A percentile compares a stretch with the other conserved stretches of the same genome.
These are phyloP conservation scores for Calocera viscosa DNA, from an alignment of 768 basidiomycete species.

Conservation along the genomic window DNA sequence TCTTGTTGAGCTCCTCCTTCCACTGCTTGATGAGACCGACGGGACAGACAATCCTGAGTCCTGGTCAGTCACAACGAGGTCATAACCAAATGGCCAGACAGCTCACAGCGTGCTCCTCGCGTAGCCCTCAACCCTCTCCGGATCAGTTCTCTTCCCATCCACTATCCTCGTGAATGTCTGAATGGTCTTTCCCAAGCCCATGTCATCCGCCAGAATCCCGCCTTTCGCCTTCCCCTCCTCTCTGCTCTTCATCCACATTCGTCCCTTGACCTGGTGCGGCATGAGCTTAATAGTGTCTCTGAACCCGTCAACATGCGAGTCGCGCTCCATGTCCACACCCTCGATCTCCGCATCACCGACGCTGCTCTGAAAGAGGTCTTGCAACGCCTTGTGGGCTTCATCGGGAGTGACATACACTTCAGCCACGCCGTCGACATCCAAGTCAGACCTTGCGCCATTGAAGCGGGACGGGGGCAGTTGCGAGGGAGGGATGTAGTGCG, in stretches of 20 bases:
- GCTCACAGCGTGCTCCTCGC: slow-evolving; percentile 57
- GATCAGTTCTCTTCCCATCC: slow-evolving; percentile 58
- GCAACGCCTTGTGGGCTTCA: slow-evolving; percentile 66
- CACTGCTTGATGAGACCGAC: slow-evolving; percentile 82
- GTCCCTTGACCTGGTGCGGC: slow-evolving; percentile 78
- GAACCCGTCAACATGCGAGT: slow-evolving; percentile 69
- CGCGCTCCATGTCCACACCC: slow-evolving; percentile 41
- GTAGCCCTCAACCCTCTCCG: slow-evolving; percentile 62
- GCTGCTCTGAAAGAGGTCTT: slow-evolving; percentile 59
- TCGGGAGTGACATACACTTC: slow-evolving; percentile 18
- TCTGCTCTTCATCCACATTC: slow-evolving; percentile 76
- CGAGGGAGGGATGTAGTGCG: neutral
- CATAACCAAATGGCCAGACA: neutral
- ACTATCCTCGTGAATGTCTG: slow-evolving; percentile 81
- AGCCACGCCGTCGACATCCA: neutral
- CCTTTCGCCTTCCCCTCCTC: slow-evolving; percentile 69
- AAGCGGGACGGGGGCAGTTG: neutral
- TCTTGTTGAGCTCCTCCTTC: slow-evolving; percentile 70
- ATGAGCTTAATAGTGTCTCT: slow-evolving; percentile 53
- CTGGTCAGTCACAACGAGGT: neutral
- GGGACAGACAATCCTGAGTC: slow-evolving; percentile 67
- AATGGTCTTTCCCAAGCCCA: slow-evolving; percentile 56
- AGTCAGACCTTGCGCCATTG: neutral
- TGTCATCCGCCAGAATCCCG: slow-evolving; percentile 85
- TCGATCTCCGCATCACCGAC: slow-evolving; percentile 38